phyloP scores from a whole-genome alignment of 2,329 filamentous ascomycete genomes.

The Annulohypoxylon truncatum region DNA sequence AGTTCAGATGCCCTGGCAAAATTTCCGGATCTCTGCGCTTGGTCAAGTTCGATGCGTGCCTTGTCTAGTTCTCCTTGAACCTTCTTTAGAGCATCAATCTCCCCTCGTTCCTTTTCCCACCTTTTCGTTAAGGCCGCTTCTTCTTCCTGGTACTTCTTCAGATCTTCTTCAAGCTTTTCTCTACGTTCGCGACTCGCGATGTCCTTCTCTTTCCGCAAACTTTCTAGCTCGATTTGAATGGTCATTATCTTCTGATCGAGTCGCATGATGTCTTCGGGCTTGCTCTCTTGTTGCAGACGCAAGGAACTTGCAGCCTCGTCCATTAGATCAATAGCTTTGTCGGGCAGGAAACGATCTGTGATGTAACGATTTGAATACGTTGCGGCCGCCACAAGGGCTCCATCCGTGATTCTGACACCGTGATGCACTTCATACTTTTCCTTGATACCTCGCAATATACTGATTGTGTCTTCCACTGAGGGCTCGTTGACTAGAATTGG shows the following conservation, averaged over 20 bases:
- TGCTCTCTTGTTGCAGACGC: slow-evolving; percentile 93
- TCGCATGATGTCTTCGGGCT: slow-evolving; percentile 92
- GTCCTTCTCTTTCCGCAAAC: slow-evolving; percentile 92
- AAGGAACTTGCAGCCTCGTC: slow-evolving; percentile 94
- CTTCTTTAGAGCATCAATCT: slow-evolving; percentile 88
- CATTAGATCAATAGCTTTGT: slow-evolving; percentile 97
- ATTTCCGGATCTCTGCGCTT: slow-evolving; percentile 87
- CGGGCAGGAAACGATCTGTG: slow-evolving; percentile 92
- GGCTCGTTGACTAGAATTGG: slow-evolving; percentile 95
- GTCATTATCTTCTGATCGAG: slow-evolving; percentile 97
- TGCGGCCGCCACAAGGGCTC: slow-evolving; percentile 89
- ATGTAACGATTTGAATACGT: slow-evolving; percentile 96
- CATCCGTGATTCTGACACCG: slow-evolving; percentile 93
- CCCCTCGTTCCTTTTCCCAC: slow-evolving; percentile 90
- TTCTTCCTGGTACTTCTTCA: slow-evolving; percentile 83
- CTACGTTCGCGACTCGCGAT: slow-evolving; percentile 87
- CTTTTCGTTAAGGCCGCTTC: slow-evolving; percentile 78
- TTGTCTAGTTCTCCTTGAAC: slow-evolving; percentile 89
- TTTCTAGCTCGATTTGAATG: slow-evolving; percentile 96
- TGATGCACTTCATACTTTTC: slow-evolving; percentile 98
- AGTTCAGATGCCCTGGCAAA: slow-evolving; percentile 92
- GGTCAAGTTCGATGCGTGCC: slow-evolving; percentile 85
- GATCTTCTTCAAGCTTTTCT: slow-evolving; percentile 82
- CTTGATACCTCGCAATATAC: slow-evolving; percentile 95
- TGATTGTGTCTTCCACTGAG: slow-evolving; percentile 90